Conservation (phyloP, 352 stramenopile genomes). For the Peronospora destructor region DNA sequence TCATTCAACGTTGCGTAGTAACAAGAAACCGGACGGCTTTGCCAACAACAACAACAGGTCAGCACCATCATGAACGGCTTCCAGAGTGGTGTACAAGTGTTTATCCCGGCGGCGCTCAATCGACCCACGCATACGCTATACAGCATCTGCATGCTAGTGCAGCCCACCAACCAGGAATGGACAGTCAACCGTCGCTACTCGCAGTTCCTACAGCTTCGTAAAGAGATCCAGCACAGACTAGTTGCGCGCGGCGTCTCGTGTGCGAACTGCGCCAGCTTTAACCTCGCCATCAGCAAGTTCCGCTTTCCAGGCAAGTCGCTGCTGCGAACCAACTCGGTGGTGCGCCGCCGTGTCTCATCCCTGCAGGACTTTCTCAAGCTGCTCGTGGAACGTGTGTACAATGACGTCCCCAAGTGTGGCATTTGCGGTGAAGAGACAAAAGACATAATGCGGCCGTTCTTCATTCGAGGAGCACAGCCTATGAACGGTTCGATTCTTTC, state of each 20-base stretch:
- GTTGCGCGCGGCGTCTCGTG: slow-evolving; percentile 33
- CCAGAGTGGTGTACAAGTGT: slow-evolving; percentile 62
- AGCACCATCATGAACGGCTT: slow-evolving; percentile 21
- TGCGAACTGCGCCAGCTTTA: slow-evolving; percentile 59
- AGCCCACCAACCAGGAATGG: slow-evolving; percentile 74
- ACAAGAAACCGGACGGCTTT: slow-evolving; percentile 1
- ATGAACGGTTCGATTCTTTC: slow-evolving; percentile 58
- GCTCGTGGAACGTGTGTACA: slow-evolving; percentile 60
- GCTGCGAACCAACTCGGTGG: slow-evolving; percentile 63
- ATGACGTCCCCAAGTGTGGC: slow-evolving; percentile 65
- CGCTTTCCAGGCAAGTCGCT: slow-evolving; percentile 62
- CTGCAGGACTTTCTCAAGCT: slow-evolving; percentile 76
- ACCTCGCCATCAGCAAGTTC: slow-evolving; percentile 51
- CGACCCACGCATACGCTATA: slow-evolving; percentile 78
- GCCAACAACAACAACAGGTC: neutral
- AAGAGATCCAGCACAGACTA: slow-evolving; percentile 52
- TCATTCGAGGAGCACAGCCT: slow-evolving; percentile 69
- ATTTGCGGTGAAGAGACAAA: slow-evolving; percentile 62
- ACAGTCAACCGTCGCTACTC: slow-evolving; percentile 83
- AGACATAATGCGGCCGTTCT: slow-evolving; percentile 67
- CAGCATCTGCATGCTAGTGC: slow-evolving; percentile 75
- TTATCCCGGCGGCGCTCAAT: slow-evolving; percentile 79
- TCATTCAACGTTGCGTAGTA: slow-evolving; percentile 20
- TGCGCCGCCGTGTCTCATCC: slow-evolving; percentile 54
- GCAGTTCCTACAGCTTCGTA: slow-evolving; percentile 76